phyloP scores from a whole-genome alignment of 257 asterid species.

The Lithospermum erythrorhizon region DNA sequence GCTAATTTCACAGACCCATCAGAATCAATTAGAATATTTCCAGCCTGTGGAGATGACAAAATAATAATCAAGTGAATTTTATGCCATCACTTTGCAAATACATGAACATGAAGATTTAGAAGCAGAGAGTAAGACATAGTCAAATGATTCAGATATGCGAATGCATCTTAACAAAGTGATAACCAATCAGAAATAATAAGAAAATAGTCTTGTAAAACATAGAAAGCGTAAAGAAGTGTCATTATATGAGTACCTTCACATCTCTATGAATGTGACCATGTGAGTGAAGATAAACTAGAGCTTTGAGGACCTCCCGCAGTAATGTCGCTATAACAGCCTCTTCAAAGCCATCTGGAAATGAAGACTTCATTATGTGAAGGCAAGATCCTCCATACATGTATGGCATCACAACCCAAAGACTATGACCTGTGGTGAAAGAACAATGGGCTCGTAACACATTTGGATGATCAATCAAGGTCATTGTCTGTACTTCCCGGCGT shows the following conservation, averaged over 20 bases:
- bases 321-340: slow-evolving; percentile 93
- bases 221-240: neutral
- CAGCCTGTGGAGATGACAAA: slow-evolving; percentile 54
- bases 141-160: neutral
- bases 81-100: neutral
- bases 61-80: neutral
- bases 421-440: slow-evolving; percentile 80
- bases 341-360: slow-evolving; percentile 92
- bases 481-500: slow-evolving; percentile 87
- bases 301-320: slow-evolving; percentile 87
- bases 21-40: slow-evolving; percentile 78
- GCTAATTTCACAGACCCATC: slow-evolving; percentile 77
- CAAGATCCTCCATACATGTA: slow-evolving; percentile 94
- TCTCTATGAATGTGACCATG: slow-evolving; percentile 98
- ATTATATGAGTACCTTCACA: slow-evolving; percentile 52
- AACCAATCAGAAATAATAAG: neutral
- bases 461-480: slow-evolving; percentile 80
- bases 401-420: slow-evolving; percentile 98
- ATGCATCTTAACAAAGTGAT: neutral
- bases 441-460: slow-evolving; percentile 86
- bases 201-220: neutral
- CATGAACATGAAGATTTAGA: neutral
- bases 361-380: slow-evolving; percentile 89
- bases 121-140: neutral
- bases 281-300: slow-evolving; percentile 90